Conservation (phyloP, 176 grass and related monocot species). For the Echinochloa phyllopogon region DNA sequence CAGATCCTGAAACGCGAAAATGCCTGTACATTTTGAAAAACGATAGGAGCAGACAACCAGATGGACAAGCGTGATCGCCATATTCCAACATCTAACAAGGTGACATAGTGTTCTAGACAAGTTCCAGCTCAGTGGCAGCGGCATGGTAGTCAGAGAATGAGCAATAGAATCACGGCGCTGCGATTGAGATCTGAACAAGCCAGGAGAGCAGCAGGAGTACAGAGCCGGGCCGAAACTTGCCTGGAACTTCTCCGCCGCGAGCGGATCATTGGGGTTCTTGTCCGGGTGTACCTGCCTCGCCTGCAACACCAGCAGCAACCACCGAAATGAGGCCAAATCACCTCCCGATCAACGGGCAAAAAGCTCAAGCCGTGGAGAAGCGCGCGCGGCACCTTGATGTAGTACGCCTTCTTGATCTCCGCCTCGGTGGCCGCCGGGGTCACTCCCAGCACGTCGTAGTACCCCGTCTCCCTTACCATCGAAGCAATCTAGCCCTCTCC, state of each 20-base stretch:
- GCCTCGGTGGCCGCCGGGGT: constrained; percentile 73
- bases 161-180: neutral
- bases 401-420: constrained; percentile 96
- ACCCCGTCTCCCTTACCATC: constrained; percentile 90
- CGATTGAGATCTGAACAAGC: neutral
- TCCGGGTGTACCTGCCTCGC: constrained; percentile 95
- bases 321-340: constrained; percentile 24
- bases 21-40: neutral
- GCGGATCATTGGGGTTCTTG: constrained; percentile 91
- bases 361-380: neutral
- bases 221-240: constrained; percentile 40
- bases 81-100: neutral
- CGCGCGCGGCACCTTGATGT: constrained; percentile 68
- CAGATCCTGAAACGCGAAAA: neutral
- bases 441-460: constrained; percentile 94
- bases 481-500: neutral
- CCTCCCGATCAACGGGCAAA: neutral
- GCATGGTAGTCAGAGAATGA: neutral
- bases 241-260: constrained; percentile 85
- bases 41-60: neutral
- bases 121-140: neutral
- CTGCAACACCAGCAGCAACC: constrained; percentile 54
- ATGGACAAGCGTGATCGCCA: neutral
- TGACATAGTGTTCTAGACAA: neutral
- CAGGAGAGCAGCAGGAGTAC: neutral